Evolutionary conservation across 108 stramenopile species (phyloP), one percentile per base, ranked within the genome.

Genomic region (Bacterosira constricta): DNA sequence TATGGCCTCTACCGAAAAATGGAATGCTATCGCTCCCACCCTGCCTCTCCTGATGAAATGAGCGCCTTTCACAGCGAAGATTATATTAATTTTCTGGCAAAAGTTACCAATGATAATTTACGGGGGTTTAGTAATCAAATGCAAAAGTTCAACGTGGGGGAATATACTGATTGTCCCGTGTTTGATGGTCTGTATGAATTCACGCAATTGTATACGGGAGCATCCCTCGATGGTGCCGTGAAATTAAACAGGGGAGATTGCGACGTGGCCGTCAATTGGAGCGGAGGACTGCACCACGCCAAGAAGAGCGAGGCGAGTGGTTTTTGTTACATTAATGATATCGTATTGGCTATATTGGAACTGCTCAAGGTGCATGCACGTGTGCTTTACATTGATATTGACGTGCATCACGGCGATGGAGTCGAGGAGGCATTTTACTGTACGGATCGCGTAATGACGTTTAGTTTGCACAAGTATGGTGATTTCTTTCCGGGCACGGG

Each of bases 391-490:
- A 92, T 99, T 54, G 99, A 99, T 73, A 99, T 99, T 72, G 99
- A 99, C 84, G 96, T 99, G 10, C 99, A 99, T 75, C 98, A 99
- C 69, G 98, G 98, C 18, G 98, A 99, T 83, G 98, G 98, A 6
- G 98, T 99, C 25, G 97, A 99, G 86, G 99, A 99, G 83, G 99
- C 99, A 23, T 99, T 99, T 78, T 99, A 99, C 86, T 95, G 94
- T 31, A 98, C 98, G 8, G 96, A 99, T 66, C 92, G 98, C 1
- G 99, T 99, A 67, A 99, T 99, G 99, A 99, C 99, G 10, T 88
- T 96, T 13, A 91, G 88, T 64, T 91, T 99, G 79, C 99, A 99
- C 90, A 99, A 99, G 80, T 99, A 98, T 74, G 99, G 98, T 10
- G 97, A 99, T 60, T 99, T 98, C 85, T 99, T 99, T 71, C 98